Percentiles rank a stretch among this genome's conserved stretches.
Conservation (phyloP, 345 rosid species). For the Pistacia integerrima region DNA sequence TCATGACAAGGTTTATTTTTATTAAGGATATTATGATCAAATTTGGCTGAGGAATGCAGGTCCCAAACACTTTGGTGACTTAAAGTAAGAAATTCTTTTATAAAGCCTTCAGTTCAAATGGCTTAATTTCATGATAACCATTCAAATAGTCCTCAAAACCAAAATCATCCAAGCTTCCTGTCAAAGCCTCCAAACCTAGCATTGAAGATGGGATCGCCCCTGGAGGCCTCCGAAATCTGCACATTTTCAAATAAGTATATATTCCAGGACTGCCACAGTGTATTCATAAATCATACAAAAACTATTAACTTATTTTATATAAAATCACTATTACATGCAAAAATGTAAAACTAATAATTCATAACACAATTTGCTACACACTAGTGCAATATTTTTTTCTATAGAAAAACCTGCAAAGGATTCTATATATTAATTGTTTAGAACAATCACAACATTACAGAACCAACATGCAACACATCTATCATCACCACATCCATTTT, state of each 20-base stretch:
- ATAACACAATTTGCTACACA: not conserved
- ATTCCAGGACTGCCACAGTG: conserved; percentile 1
- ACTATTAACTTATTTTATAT: not conserved
- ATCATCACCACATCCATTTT: not conserved
- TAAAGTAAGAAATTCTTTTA: not conserved
- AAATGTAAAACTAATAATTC: not conserved
- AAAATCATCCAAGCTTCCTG: conserved; percentile 78
- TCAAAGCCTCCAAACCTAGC: conserved; percentile 85
- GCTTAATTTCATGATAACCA: not conserved
- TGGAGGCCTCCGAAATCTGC: conserved; percentile 91
- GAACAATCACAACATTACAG: conserved; percentile 1
- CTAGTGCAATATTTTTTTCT: not conserved
- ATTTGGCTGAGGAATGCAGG: not conserved
- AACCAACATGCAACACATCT: not conserved
- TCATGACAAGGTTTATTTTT: not conserved
- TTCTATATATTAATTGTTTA: not conserved
- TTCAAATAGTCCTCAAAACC: conserved; percentile 93
- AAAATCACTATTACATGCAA: not conserved
- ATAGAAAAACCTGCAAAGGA: not conserved
- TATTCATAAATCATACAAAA: conserved; percentile 1
- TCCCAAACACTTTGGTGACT: not conserved
- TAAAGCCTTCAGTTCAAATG: not conserved
- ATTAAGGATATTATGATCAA: not conserved
- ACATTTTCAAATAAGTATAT: conserved; percentile 7
- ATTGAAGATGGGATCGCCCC: conserved; percentile 91